Conservation (phyloP, 2,329 filamentous ascomycete species). For the Ascochyta koolunga region DNA sequence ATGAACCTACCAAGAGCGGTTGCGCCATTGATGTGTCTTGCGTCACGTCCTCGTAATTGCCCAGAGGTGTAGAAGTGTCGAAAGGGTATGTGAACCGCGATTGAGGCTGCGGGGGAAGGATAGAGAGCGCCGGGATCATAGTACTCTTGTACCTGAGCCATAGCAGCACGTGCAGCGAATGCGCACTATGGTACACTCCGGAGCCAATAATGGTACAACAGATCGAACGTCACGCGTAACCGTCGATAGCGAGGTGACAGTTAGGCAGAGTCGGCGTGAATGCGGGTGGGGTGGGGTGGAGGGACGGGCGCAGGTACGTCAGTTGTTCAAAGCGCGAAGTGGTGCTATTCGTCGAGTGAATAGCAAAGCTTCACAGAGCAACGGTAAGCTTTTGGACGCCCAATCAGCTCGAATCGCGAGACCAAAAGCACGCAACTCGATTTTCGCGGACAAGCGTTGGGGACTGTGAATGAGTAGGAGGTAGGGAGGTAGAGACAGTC, state of each 20-base stretch:
- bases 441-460: neutral
- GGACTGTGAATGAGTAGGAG: slow-evolving; percentile 21
- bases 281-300: slow-evolving; percentile 19
- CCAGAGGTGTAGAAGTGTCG: neutral
- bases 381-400: slow-evolving; percentile 24
- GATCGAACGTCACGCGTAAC: neutral
- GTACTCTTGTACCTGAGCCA: slow-evolving; percentile 23
- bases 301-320: slow-evolving; percentile 19
- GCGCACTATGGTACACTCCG: neutral
- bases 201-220: slow-evolving; percentile 9
- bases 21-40: slow-evolving; percentile 21
- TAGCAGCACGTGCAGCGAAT: slow-evolving; percentile 13
- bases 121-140: slow-evolving; percentile 4
- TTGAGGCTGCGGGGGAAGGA: slow-evolving; percentile 9
- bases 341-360: slow-evolving; percentile 28
- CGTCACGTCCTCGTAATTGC: neutral
- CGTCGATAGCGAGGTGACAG: slow-evolving; percentile 7
- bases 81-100: slow-evolving; percentile 4
- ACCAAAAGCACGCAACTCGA: neutral
- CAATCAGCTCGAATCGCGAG: neutral
- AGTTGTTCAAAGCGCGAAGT: slow-evolving; percentile 25
- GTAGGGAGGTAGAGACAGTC: slow-evolving; percentile 16
- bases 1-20: slow-evolving; percentile 20
- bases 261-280: slow-evolving; percentile 24
- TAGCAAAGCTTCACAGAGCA: slow-evolving; percentile 31